A percentile compares a stretch with the other conserved stretches of the same genome.
Evolutionary conservation across 1,139 yeast species (phyloP).

Genomic region (Scheffersomyces illinoinensis): DNA sequence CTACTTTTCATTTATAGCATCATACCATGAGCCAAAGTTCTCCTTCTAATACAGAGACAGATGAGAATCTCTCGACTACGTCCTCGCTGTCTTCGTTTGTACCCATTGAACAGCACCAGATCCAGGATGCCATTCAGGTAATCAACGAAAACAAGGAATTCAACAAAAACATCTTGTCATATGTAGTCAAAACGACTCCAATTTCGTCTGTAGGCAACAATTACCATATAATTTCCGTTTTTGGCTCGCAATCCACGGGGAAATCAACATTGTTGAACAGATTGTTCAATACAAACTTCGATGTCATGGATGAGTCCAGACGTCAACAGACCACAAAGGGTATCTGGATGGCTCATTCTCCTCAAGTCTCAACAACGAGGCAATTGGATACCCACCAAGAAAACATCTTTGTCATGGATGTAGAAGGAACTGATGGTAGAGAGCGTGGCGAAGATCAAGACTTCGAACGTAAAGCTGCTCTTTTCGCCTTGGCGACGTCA

Average conservation of each 20-base stretch:
- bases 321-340: slow-evolving; percentile 92
- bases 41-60: slow-evolving; percentile 9
- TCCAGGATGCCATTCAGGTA: slow-evolving; percentile 63
- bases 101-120: slow-evolving; percentile 32
- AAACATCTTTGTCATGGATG: slow-evolving; percentile 84
- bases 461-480: slow-evolving; percentile 93
- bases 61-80: slow-evolving; percentile 14
- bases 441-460: slow-evolving; percentile 99
- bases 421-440: slow-evolving; percentile 97
- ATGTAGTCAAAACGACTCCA: slow-evolving; percentile 36
- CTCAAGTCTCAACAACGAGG: slow-evolving; percentile 27
- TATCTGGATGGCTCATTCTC: slow-evolving; percentile 82
- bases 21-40: slow-evolving; percentile 8
- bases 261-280: slow-evolving; percentile 87
- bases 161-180: slow-evolving; percentile 40
- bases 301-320: slow-evolving; percentile 86
- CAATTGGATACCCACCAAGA: slow-evolving; percentile 19
- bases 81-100: slow-evolving; percentile 45
- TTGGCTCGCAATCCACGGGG: slow-evolving; percentile 97
- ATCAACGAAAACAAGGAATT: slow-evolving; percentile 77
- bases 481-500: slow-evolving; percentile 90
- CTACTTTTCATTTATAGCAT: background rate
- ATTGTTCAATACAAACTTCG: slow-evolving; percentile 83
- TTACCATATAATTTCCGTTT: slow-evolving; percentile 91
- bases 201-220: slow-evolving; percentile 56